Conservation (phyloP, 352 stramenopile genomes). For the Phytopythium vexans region DNA sequence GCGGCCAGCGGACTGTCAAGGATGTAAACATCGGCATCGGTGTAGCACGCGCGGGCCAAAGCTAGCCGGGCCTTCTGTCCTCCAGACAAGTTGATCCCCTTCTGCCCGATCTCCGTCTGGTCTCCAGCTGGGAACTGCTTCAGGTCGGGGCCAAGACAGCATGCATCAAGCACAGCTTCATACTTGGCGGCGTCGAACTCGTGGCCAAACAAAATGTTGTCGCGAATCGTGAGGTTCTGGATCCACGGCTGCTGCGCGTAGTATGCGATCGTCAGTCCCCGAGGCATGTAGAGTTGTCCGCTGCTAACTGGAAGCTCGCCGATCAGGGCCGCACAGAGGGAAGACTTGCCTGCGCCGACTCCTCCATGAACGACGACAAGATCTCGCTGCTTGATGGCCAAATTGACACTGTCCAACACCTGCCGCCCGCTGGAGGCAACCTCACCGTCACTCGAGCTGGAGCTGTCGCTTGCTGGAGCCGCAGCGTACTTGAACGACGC, state of each 20-base stretch:
- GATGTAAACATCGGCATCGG: constrained; percentile 57
- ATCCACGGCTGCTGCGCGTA: constrained; percentile 46
- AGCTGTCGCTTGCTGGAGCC: neutral
- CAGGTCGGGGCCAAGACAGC: constrained; percentile 85
- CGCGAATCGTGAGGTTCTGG: constrained; percentile 41
- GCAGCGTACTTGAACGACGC: constrained; percentile 31
- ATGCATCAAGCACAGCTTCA: constrained; percentile 59
- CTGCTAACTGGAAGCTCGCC: constrained; percentile 1
- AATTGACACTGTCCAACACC: neutral
- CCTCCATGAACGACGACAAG: constrained; percentile 5
- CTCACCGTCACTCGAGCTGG: constrained; percentile 16
- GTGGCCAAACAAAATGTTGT: constrained; percentile 59
- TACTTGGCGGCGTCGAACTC: constrained; percentile 35
- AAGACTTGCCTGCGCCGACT: constrained; percentile 4
- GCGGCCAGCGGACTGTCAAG: constrained; percentile 70
- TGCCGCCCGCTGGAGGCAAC: constrained; percentile 5
- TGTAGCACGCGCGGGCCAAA: constrained; percentile 61
- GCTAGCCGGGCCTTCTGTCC: constrained; percentile 76
- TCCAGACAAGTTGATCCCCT: constrained; percentile 83
- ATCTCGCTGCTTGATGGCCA: constrained; percentile 2
- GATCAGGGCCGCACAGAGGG: constrained; percentile 2
- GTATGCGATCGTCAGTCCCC: constrained; percentile 19
- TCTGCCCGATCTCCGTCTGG: constrained; percentile 91
- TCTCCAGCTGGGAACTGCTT: constrained; percentile 84
- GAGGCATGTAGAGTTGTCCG: neutral